Conservation (phyloP, 1,284 basidiomycete species). For the Microbotryomycetes sp. region DNA sequence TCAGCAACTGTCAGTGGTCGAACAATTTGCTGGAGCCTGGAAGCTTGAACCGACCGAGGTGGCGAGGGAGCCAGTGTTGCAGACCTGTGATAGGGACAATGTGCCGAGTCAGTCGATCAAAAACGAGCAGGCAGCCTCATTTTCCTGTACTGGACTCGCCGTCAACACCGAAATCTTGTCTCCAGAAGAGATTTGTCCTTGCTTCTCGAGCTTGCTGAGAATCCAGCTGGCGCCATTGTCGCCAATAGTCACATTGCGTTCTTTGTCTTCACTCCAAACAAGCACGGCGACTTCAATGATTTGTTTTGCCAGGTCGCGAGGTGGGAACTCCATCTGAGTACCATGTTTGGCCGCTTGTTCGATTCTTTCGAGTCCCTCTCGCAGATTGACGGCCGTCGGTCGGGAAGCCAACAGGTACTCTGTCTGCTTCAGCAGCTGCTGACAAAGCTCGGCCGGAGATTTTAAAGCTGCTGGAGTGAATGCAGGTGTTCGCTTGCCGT, state of each 20-base stretch:
- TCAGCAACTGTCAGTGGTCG: conserved; percentile 1
- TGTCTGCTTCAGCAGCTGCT: conserved; percentile 55
- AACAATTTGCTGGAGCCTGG: background rate
- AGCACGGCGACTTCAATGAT: conserved; percentile 53
- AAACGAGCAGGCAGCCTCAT: background rate
- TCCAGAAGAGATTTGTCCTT: conserved; percentile 42
- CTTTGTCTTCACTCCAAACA: conserved; percentile 76
- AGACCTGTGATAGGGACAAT: conserved; percentile 49
- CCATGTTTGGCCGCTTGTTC: conserved; percentile 35
- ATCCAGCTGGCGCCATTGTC: conserved; percentile 79
- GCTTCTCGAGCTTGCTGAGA: conserved; percentile 51
- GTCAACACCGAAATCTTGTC: conserved; percentile 69
- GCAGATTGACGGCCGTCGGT: conserved; percentile 90
- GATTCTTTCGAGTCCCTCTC: conserved; percentile 69
- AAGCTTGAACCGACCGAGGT: conserved; percentile 60
- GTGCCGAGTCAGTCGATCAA: background rate
- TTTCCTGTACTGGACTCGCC: conserved; percentile 11
- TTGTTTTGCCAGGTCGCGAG: conserved; percentile 49
- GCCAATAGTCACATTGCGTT: conserved; percentile 72
- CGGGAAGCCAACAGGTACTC: conserved; percentile 72
- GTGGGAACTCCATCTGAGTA: conserved; percentile 45
- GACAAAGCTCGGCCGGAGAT: conserved; percentile 51
- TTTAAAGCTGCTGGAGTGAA: conserved; percentile 46
- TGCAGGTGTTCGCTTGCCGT: conserved; percentile 48
- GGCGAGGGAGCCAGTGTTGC: conserved; percentile 87